Base-by-base conservation (phyloP, 2,329 filamentous ascomycete genomes). In the Dactylonectria macrodidyma region DNA sequence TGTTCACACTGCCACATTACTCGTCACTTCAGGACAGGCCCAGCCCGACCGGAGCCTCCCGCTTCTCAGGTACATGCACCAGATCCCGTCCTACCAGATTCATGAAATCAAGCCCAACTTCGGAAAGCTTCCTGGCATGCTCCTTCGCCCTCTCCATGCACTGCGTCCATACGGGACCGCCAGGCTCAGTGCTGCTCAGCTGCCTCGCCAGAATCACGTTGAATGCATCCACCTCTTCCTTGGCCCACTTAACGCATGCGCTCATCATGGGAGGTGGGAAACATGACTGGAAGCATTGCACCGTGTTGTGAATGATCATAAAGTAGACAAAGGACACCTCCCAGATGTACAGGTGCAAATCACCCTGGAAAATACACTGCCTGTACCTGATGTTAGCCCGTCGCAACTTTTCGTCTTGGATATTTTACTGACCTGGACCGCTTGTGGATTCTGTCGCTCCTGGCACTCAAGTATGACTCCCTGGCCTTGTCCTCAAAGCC, bases 181-280 rank as follows among this genome's bases (percentile, higher is more conserved):
- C 91, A 57, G 86, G 88, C 68, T 97, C 92, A 2, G 96, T 93
- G 78, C 93, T 95, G 81, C 94, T 97, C 68, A 99, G 84, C 82
- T 98, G 96, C 66, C 95, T 87, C 41, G 88, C 90, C 44, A 99
- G 85, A 58, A 96, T 90, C 52, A 87, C 87, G 76, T 98, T 98
- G 85, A 98, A 98, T 2, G 91, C 91, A 75, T 98, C 95, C 1
- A 98, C 90, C 78, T 97, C 91, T 75, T 96, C 92, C 81, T 98
- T 98, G n/a, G 95, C 95, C 96, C 96, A 99, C 78, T 95, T 97
- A 75, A 99, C 95, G 75, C 95, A 97, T 0, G 95, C 95, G 76
- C 94, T 97, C 88, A 96, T 97, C 85, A 96, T 94, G 14, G 91
- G 86, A 30, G 93, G 88, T 11, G 95, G 92, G 78, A 98, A 98